These are phyloP conservation scores for Orychophragmus violaceus DNA, from an alignment of 345 rosid species.

Conservation along the genomic window DNA sequence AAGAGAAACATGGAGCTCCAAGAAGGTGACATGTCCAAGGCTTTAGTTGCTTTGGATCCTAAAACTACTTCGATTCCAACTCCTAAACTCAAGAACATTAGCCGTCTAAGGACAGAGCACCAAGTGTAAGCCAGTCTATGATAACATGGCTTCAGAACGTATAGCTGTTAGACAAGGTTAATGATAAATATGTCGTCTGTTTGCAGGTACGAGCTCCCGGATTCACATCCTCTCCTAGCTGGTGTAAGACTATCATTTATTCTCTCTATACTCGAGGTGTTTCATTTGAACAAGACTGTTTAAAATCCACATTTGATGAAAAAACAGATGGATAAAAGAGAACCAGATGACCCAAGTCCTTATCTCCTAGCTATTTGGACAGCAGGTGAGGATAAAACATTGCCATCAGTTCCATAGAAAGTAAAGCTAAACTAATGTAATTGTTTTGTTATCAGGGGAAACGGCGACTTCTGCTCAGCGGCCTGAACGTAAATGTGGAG, in stretches of 20 bases:
- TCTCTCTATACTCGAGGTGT: not conserved
- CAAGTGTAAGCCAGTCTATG: slow-evolving; percentile 64
- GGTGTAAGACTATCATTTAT: slow-evolving; percentile 41
- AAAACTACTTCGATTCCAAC: too few relatives aligned
- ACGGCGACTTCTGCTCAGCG: slow-evolving; percentile 63
- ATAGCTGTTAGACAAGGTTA: slow-evolving; percentile 4
- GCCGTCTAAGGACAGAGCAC: too few relatives aligned
- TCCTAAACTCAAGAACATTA: too few relatives aligned
- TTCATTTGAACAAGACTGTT: not conserved
- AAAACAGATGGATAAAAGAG: slow-evolving; percentile 77
- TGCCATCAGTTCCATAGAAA: not conserved
- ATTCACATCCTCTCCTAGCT: too few relatives aligned
- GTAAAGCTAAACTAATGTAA: slow-evolving; percentile 3
- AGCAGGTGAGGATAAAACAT: slow-evolving; percentile 54
- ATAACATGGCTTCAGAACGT: not conserved
- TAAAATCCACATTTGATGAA: not conserved
- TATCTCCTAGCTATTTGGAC: slow-evolving; percentile 95
- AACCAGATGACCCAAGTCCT: too few relatives aligned
- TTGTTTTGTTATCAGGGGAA: slow-evolving; percentile 51
- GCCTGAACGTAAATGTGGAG: slow-evolving; percentile 43
- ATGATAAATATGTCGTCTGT: slow-evolving; percentile 21
- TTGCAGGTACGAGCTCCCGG: slow-evolving; percentile 83
- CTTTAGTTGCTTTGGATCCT: too few relatives aligned
- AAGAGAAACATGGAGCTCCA: too few relatives aligned
- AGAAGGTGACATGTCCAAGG: too few relatives aligned